Evolutionary conservation across 1,139 yeast genomes (phyloP).

Genomic region (Schizosaccharomyces versatilis): DNA sequence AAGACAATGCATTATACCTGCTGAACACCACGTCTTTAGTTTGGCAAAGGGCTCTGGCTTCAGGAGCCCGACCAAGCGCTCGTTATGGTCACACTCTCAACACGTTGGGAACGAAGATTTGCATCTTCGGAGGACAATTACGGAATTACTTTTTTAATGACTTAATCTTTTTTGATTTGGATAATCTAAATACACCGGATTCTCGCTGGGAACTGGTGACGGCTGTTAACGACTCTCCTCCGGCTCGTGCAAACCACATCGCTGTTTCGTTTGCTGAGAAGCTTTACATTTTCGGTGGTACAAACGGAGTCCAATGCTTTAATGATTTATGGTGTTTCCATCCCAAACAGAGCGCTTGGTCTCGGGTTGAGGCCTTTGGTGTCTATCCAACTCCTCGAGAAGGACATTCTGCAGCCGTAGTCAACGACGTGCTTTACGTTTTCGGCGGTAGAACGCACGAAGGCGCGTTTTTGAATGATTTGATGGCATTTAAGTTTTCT

Average conservation of each 20-base stretch:
- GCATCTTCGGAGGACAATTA: slow-evolving; percentile 85
- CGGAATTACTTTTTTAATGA: slow-evolving; percentile 77
- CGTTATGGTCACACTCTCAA: slow-evolving; percentile 79
- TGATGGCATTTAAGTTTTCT: slow-evolving; percentile 56
- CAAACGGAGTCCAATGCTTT: slow-evolving; percentile 52
- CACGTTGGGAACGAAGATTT: slow-evolving; percentile 48
- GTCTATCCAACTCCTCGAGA: slow-evolving; percentile 66
- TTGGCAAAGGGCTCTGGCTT: slow-evolving; percentile 20
- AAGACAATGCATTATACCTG: slow-evolving; percentile 66
- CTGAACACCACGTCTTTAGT: slow-evolving; percentile 45
- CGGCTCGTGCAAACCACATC: slow-evolving; percentile 80
- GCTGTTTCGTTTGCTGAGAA: slow-evolving; percentile 63
- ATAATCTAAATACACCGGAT: slow-evolving; percentile 39
- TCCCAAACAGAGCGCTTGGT: slow-evolving; percentile 48
- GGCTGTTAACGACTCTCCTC: slow-evolving; percentile 36
- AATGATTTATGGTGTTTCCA: slow-evolving; percentile 72
- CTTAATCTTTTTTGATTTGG: slow-evolving; percentile 64
- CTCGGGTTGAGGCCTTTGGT: slow-evolving; percentile 28
- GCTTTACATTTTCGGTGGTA: slow-evolving; percentile 79
- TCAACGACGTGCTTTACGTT: slow-evolving; percentile 58
- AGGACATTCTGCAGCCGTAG: slow-evolving; percentile 72
- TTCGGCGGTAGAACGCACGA: slow-evolving; percentile 76
- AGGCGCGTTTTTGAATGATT: slow-evolving; percentile 46
- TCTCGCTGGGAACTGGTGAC: slow-evolving; percentile 64
- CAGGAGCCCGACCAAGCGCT: slow-evolving; percentile 73